A percentile compares a stretch with the other conserved stretches of the same genome.
Conservation (phyloP, 2,329 filamentous ascomycete species). For the Beauveria sp. region DNA sequence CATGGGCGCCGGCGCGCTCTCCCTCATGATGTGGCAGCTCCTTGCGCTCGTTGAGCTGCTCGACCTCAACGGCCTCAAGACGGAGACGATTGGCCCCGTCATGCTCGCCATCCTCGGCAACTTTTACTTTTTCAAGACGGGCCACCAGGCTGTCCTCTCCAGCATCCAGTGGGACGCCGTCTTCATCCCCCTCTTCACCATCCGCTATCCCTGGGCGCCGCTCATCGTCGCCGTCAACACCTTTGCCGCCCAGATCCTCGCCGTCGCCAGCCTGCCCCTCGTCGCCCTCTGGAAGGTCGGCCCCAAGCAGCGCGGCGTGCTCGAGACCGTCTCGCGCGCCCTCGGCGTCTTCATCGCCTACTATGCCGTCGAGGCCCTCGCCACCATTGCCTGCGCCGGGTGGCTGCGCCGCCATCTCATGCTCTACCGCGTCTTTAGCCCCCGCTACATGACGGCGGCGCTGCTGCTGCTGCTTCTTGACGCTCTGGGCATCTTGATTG, state of each 20-base stretch:
- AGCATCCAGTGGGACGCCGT: conserved; percentile 95
- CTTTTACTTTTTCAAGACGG: conserved; percentile 96
- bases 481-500: conserved; percentile 61
- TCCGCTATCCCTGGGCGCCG: conserved; percentile 86
- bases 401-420: conserved; percentile 86
- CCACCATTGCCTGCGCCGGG: conserved; percentile 86
- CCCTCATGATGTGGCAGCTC: conserved; percentile 79
- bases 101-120: conserved; percentile 82
- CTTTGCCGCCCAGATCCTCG: conserved; percentile 81
- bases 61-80: conserved; percentile 52
- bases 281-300: conserved; percentile 84
- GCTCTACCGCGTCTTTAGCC: conserved; percentile 90
- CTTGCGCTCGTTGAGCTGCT: conserved; percentile 65
- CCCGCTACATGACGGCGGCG: conserved; percentile 79
- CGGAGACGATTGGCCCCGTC: conserved; percentile 71
- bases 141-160: conserved; percentile 81
- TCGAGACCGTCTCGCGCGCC: conserved; percentile 64
- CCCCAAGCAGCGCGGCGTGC: conserved; percentile 60
- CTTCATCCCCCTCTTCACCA: conserved; percentile 76
- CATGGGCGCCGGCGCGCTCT: conserved; percentile 82
- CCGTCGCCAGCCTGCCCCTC: conserved; percentile 70
- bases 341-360: conserved; percentile 72
- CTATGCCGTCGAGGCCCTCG: conserved; percentile 73
- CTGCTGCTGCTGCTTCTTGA: conserved; percentile 69
- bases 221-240: conserved; percentile 77